These are phyloP conservation scores for Helianthus annuus DNA, from an alignment of 129 eudicot genomes.

Conservation along the genomic window HanXRQr2.0-SUNRISE NC_035436.2:178708219-178708718, in stretches of 20 bases:
- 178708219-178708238: slow-evolving; percentile 70
- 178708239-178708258: slow-evolving; percentile 45
- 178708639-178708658: too few relatives aligned
- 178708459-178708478: slow-evolving; percentile 86
- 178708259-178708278: slow-evolving; percentile 44
- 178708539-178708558: too few relatives aligned
- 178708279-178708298: slow-evolving; percentile 38
- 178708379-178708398: slow-evolving; percentile 33
- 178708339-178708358: slow-evolving; percentile 78
- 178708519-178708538: too few relatives aligned
- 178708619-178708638: too few relatives aligned
- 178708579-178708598: too few relatives aligned
- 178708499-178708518: too few relatives aligned
- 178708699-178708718: too few relatives aligned
- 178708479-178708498: slow-evolving; percentile 89
- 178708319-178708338: slow-evolving; percentile 56
- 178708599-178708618: too few relatives aligned
- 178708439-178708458: slow-evolving; percentile 11
- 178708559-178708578: too few relatives aligned
- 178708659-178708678: too few relatives aligned
- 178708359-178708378: slow-evolving; percentile 85
- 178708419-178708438: not conserved
- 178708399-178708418: not conserved
- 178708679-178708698: too few relatives aligned
- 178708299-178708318: slow-evolving; percentile 44